Conservation (phyloP, 2,329 filamentous ascomycete species). For the Ascochyta koolunga region DNA sequence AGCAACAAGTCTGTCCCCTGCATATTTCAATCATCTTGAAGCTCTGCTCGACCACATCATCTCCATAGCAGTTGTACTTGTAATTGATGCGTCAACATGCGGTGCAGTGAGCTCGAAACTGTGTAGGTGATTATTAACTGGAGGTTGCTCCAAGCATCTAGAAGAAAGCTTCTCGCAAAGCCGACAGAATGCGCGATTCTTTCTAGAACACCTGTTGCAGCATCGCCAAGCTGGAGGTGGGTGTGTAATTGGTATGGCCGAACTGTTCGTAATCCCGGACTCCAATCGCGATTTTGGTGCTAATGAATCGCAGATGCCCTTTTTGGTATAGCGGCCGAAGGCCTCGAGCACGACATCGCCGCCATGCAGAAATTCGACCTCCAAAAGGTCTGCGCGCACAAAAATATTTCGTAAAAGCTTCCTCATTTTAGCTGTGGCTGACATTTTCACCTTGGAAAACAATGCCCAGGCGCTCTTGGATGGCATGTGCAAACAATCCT, state of each 20-base stretch:
- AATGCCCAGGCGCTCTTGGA: conserved; percentile 2
- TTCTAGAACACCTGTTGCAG: not conserved
- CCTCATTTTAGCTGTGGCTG: conserved; percentile 11
- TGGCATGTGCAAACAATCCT: conserved; percentile 10
- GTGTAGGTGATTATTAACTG: too few relatives aligned
- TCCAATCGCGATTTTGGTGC: conserved; percentile 11
- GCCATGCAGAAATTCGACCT: conserved; percentile 8
- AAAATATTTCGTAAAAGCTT: conserved; percentile 17
- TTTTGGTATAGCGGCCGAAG: conserved; percentile 3
- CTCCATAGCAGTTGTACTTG: too few relatives aligned
- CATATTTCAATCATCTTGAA: too few relatives aligned
- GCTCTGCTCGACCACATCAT: not conserved
- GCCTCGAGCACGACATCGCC: conserved; percentile 15
- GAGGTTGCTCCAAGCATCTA: not conserved
- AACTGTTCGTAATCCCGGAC: not conserved
- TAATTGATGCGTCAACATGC: not conserved
- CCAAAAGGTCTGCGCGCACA: conserved; percentile 10
- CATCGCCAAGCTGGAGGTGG: conserved; percentile 7
- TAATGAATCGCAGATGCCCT: conserved; percentile 5
- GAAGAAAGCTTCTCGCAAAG: not conserved
- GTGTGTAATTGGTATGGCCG: conserved; percentile 9
- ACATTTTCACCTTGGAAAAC: conserved; percentile 1
- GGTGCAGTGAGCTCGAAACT: not conserved
- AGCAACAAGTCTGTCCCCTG: too few relatives aligned
- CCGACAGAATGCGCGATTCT: conserved; percentile 6